Conservation (phyloP, 371 early-diverging fungal genomes). For the Mucor irregularis region DNA sequence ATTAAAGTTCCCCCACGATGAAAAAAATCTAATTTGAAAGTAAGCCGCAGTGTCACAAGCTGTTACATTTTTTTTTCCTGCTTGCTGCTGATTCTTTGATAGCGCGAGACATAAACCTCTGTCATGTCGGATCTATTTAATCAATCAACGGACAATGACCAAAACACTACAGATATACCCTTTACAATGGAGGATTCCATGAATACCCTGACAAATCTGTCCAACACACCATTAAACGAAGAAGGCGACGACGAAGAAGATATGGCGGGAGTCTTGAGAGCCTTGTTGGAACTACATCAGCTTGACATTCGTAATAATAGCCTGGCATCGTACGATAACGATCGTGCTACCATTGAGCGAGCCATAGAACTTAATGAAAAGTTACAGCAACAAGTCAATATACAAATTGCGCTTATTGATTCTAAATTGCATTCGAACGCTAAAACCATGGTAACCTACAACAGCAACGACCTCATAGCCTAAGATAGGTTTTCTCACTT, state of each 20-base stretch:
- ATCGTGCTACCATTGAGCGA: constrained; percentile 8
- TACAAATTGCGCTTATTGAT: constrained; percentile 20
- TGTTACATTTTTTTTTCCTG: too few species aligned
- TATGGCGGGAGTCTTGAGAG: constrained; percentile 4
- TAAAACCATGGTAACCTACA: constrained; percentile 14
- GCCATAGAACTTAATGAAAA: constrained; percentile 25
- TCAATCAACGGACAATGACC: too few species aligned
- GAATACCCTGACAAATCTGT: background rate
- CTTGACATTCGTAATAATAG: background rate
- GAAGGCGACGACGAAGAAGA: background rate
- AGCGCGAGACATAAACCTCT: too few species aligned
- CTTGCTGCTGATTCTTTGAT: background rate
- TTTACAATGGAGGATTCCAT: background rate
- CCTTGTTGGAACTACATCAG: constrained; percentile 7
- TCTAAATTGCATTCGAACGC: constrained; percentile 11
- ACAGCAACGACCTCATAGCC: background rate
- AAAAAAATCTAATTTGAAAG: too few species aligned
- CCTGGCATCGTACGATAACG: background rate
- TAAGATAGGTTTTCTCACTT: background rate
- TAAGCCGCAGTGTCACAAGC: too few species aligned
- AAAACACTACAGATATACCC: too few species aligned
- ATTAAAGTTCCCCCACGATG: background rate
- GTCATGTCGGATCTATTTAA: too few species aligned
- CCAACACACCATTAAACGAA: background rate
- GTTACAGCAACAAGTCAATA: constrained; percentile 15